These are phyloP conservation scores for Nannochloris sp. DNA, from an alignment of 139 green algal genomes.

Conservation along the genomic window DNA sequence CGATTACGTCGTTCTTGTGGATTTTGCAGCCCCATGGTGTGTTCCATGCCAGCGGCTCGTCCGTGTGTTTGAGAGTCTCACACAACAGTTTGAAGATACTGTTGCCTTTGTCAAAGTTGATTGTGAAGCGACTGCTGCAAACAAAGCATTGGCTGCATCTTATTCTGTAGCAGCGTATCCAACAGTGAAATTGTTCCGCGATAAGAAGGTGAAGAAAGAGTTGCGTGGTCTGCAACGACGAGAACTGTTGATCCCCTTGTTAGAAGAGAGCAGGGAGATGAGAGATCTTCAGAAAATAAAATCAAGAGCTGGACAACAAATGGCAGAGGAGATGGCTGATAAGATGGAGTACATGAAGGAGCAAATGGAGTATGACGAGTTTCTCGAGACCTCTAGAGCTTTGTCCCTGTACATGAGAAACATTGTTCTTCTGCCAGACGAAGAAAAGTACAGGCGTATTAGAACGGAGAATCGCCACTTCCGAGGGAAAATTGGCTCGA, in stretches of 20 bases:
- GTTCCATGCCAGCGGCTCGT: conserved; percentile 28
- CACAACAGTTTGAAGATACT: conserved; percentile 3
- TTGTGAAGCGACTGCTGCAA: conserved; percentile 22
- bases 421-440: conserved; percentile 16
- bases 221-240: not conserved
- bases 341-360: conserved; percentile 4
- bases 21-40: conserved; percentile 36
- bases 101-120: conserved; percentile 31
- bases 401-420: conserved; percentile 26
- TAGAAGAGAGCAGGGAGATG: too few relatives aligned
- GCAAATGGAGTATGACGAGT: conserved; percentile 13
- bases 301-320: not conserved
- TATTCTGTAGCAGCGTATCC: conserved; percentile 19
- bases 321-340: conserved; percentile 9
- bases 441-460: conserved; percentile 26
- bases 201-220: not conserved
- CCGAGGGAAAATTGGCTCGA: conserved; percentile 13
- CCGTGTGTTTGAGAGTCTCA: conserved; percentile 19
- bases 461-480: conserved; percentile 12
- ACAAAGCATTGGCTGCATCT: conserved; percentile 16
- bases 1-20: conserved; percentile 23
- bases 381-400: conserved; percentile 15
- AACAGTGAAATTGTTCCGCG: conserved; percentile 25
- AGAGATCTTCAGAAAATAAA: too few relatives aligned
- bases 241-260: too few relatives aligned